Evolutionary conservation across 495 filamentous ascomycete species (phyloP).

Genomic region (Penicillium lividum): DNA sequence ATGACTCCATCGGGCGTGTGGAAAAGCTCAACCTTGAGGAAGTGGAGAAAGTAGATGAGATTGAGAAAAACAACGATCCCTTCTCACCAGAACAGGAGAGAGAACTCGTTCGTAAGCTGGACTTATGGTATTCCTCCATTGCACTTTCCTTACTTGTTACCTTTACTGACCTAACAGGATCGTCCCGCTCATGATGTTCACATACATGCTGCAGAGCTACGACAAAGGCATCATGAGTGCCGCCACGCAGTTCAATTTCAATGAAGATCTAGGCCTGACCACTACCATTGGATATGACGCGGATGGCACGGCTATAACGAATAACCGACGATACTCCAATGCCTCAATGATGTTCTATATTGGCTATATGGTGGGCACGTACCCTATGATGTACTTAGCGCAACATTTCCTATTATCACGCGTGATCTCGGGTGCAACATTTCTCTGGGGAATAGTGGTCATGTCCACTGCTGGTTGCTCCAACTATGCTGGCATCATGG

Average conservation of each 20-base stretch:
- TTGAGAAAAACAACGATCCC: background rate
- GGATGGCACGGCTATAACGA: conserved; percentile 1
- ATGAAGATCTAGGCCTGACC: conserved; percentile 1
- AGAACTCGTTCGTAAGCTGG: conserved; percentile 7
- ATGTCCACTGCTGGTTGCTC: conserved; percentile 11
- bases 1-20: conserved; percentile 1
- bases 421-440: background rate
- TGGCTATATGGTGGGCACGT: conserved; percentile 8
- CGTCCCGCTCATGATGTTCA: conserved; percentile 10
- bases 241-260: conserved; percentile 7
- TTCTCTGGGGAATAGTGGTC: conserved; percentile 5
- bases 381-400: conserved; percentile 8
- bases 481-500: conserved; percentile 10
- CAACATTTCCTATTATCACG: conserved; percentile 2
- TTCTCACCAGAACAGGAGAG: conserved; percentile 4
- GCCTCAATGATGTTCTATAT: conserved; percentile 10
- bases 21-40: conserved; percentile 2
- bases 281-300: conserved; percentile 2
- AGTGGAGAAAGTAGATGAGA: background rate
- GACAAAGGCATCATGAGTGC: conserved; percentile 11
- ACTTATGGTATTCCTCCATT: conserved; percentile 2
- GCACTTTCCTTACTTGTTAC: background rate
- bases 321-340: conserved; percentile 4
- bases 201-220: conserved; percentile 9
- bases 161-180: conserved; percentile 1